Percentiles rank a stretch among this genome's conserved stretches.
phyloP scores from a whole-genome alignment of 2,329 filamentous ascomycete genomes.

The Fusarium sulawesiense region DNA sequence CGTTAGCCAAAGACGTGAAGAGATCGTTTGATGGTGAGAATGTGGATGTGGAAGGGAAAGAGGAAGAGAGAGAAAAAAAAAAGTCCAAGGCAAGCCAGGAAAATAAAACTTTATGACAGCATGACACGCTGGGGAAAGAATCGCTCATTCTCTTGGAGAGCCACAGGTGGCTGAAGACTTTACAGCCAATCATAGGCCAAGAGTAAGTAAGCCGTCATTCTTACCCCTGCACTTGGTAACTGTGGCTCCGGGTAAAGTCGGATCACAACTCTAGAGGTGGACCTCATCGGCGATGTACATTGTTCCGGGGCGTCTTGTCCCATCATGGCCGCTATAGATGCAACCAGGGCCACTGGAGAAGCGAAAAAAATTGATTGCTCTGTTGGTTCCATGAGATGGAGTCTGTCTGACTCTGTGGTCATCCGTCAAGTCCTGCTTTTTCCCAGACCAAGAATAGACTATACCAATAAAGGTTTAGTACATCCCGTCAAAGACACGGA shows the following conservation, averaged over 20 bases:
- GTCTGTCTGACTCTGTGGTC: not conserved
- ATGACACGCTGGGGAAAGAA: slow-evolving; percentile 46
- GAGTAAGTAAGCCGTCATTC: slow-evolving; percentile 28
- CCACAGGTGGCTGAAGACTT: slow-evolving; percentile 35
- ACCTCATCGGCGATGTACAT: slow-evolving; percentile 11
- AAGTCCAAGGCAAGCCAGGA: slow-evolving; percentile 43
- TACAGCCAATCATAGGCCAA: slow-evolving; percentile 52
- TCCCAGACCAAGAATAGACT: not conserved
- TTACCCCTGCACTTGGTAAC: slow-evolving; percentile 13
- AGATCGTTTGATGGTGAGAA: slow-evolving; percentile 18
- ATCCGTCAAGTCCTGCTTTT: slow-evolving; percentile 9
- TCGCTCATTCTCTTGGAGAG: slow-evolving; percentile 24
- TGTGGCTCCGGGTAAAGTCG: slow-evolving; percentile 52
- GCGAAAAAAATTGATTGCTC: slow-evolving; percentile 2
- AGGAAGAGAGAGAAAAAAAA: slow-evolving; percentile 38
- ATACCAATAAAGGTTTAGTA: slow-evolving; percentile 17
- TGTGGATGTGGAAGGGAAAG: slow-evolving; percentile 37
- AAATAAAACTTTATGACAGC: slow-evolving; percentile 56
- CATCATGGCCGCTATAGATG: not conserved
- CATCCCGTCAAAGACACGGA: slow-evolving; percentile 19
- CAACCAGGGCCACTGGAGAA: not conserved
- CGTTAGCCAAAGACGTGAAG: slow-evolving; percentile 33
- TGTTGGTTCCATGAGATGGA: not conserved
- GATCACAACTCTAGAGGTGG: slow-evolving; percentile 32
- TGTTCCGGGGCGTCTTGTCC: slow-evolving; percentile 44